Base-by-base conservation (phyloP, 176 grass and related monocot genomes). In the Pharus latifolius region DNA sequence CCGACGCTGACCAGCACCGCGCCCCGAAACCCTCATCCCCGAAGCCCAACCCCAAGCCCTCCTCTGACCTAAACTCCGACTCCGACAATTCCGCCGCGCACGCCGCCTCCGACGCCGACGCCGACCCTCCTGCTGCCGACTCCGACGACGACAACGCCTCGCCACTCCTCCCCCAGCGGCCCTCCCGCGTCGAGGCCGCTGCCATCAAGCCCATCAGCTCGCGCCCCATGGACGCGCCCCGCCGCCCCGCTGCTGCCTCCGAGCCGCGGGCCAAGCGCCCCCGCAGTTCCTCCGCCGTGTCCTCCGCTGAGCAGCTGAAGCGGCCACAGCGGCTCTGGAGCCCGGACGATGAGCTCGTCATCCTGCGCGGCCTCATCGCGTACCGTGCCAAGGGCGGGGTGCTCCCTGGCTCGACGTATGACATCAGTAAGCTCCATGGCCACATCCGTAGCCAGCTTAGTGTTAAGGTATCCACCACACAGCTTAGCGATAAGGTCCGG, bases 201-300 rank as follows among this genome's bases (percentile, higher is more conserved):
- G 69, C 79, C 38, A 82, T 92, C 65, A 92, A 92, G 78, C 82
- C 85, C 53, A 78, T 92, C 54, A 88, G 78, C 74, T 85, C 90
- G 31, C 75, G 75, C 40, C 85, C 85, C 53, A 92, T 88, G 89
- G 82, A 82, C 38, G 70, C 50, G 23, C 67, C 74, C 0, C 58
- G 58, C 65, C 74, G 74, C 63, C 6, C 53, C 65, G 7, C 15
- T 41, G 10, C 17, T 22, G 57, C 57, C 25, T 65, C 65, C 10
- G 74, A 77, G 51, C 65, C 77, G 59, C 86, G 67, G 23, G 8
- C 18, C 24, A 89, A 89, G 87, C 82, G 78, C 26, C 77, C 82
- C 3, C 82, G 82, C 60, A 85, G 38, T 47, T 48, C 34, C 24
- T 67, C 79, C 28, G 38, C 70, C 14, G 41, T 61, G 2, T 45